Evolutionary conservation across 495 filamentous ascomycete genomes (phyloP).

Genomic region (Hypoxylon perforatum): DNA sequence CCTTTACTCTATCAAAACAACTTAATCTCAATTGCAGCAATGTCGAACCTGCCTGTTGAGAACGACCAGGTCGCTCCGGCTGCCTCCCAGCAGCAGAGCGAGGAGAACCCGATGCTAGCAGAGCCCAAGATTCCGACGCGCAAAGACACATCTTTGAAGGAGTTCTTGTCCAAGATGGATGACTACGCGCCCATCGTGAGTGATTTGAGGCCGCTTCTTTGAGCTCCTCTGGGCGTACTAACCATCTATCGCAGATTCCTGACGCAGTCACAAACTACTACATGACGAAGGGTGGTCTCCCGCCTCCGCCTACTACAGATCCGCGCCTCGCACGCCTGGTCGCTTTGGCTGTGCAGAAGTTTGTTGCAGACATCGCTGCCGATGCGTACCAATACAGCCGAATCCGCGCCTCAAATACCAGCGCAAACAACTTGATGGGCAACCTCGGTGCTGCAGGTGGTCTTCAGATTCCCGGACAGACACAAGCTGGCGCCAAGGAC

Average conservation of each 20-base stretch:
- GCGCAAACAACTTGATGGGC: slow-evolving; percentile 86
- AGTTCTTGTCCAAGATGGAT: slow-evolving; percentile 96
- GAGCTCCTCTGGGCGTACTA: slow-evolving; percentile 3
- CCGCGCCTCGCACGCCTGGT: slow-evolving; percentile 90
- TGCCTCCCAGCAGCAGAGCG: slow-evolving; percentile 36
- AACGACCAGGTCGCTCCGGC: slow-evolving; percentile 44
- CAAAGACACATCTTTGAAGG: slow-evolving; percentile 90
- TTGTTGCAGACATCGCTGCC: slow-evolving; percentile 95
- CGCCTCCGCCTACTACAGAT: slow-evolving; percentile 86
- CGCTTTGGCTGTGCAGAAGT: slow-evolving; percentile 95
- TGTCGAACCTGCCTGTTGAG: slow-evolving; percentile 39
- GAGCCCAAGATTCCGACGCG: slow-evolving; percentile 70
- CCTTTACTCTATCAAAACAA: not conserved
- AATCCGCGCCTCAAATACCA: slow-evolving; percentile 91
- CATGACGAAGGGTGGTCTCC: slow-evolving; percentile 92
- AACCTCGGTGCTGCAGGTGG: slow-evolving; percentile 83
- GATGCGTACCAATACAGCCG: slow-evolving; percentile 98
- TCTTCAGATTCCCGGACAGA: slow-evolving; percentile 70
- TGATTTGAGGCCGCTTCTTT: slow-evolving; percentile 16
- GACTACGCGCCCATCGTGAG: slow-evolving; percentile 97
- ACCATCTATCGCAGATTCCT: slow-evolving; percentile 76
- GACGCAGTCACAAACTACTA: slow-evolving; percentile 98
- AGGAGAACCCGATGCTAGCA: slow-evolving; percentile 15
- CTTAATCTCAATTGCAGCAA: slow-evolving; percentile 3
- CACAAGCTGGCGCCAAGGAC: slow-evolving; percentile 67